Conservation (phyloP, 106 monocot species). For the Dioscorea zingiberensis region DNA sequence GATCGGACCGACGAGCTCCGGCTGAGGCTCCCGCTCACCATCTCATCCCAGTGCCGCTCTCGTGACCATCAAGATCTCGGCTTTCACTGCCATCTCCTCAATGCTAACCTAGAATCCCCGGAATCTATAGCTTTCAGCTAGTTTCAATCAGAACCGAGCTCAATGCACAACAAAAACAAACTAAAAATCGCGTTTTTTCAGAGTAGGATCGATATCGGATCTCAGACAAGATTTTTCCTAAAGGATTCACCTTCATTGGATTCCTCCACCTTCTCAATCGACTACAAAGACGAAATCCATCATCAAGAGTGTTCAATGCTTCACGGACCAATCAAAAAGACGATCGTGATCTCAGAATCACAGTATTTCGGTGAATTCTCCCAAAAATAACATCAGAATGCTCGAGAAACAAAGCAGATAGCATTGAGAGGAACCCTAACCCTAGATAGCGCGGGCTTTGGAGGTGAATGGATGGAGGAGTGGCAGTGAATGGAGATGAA, state of each 20-base stretch:
- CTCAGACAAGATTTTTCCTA: too few species aligned
- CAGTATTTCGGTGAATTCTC: too few species aligned
- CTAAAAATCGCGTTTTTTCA: too few species aligned
- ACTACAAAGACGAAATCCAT: too few species aligned
- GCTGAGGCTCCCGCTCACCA: conserved; percentile 9
- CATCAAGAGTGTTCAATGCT: too few species aligned
- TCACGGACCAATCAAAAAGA: too few species aligned
- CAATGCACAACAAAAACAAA: background rate
- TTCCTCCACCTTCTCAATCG: too few species aligned
- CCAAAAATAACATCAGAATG: too few species aligned
- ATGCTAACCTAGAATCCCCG: background rate
- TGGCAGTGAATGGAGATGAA: background rate
- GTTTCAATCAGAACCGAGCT: background rate
- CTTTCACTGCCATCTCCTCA: background rate
- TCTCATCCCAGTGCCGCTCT: background rate
- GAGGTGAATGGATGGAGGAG: background rate
- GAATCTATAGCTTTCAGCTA: background rate
- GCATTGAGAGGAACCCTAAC: background rate
- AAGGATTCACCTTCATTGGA: too few species aligned
- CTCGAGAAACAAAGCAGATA: too few species aligned
- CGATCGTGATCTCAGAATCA: too few species aligned
- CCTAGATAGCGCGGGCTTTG: background rate
- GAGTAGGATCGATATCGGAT: too few species aligned
- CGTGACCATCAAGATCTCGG: background rate
- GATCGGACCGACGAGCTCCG: conserved; percentile 7